phyloP scores from a whole-genome alignment of 2,329 filamentous ascomycete genomes.

The Aspergillus texensis region DNA sequence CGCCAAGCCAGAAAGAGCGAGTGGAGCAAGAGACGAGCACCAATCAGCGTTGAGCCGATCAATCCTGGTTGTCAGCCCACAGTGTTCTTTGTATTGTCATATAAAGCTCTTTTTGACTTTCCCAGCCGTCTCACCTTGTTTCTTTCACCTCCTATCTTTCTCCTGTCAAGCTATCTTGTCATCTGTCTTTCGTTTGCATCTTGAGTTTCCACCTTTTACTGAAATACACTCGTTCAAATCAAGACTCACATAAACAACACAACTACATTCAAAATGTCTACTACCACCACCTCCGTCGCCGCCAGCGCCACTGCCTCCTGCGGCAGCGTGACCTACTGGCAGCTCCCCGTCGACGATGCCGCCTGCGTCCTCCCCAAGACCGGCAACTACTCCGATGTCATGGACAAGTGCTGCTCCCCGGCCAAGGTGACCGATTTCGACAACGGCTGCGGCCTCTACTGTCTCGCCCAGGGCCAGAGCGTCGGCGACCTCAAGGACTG shows the following conservation, averaged over 20 bases:
- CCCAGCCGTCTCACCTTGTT: not conserved
- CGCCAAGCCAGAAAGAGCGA: not conserved
- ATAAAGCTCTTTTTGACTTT: not conserved
- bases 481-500: slow-evolving; percentile 43
- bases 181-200: not conserved
- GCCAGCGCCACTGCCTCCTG: slow-evolving; percentile 11
- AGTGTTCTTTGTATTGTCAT: not conserved
- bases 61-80: not conserved
- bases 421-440: slow-evolving; percentile 51
- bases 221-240: not conserved
- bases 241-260: not conserved
- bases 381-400: slow-evolving; percentile 47
- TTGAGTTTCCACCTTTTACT: not conserved
- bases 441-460: slow-evolving; percentile 55
- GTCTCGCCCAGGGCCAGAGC: slow-evolving; percentile 47
- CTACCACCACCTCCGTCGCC: slow-evolving; percentile 27
- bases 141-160: not conserved
- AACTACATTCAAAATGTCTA: slow-evolving; percentile 21
- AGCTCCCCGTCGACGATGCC: slow-evolving; percentile 49
- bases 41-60: not conserved
- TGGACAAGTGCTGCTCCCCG: slow-evolving; percentile 50
- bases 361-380: slow-evolving; percentile 49
- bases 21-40: not conserved
- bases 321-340: slow-evolving; percentile 39
- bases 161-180: not conserved